Percentiles rank a stretch among this genome's conserved stretches.
Conservation (phyloP, 2,329 filamentous ascomycete genomes). For the Trichoderma breve region DNA sequence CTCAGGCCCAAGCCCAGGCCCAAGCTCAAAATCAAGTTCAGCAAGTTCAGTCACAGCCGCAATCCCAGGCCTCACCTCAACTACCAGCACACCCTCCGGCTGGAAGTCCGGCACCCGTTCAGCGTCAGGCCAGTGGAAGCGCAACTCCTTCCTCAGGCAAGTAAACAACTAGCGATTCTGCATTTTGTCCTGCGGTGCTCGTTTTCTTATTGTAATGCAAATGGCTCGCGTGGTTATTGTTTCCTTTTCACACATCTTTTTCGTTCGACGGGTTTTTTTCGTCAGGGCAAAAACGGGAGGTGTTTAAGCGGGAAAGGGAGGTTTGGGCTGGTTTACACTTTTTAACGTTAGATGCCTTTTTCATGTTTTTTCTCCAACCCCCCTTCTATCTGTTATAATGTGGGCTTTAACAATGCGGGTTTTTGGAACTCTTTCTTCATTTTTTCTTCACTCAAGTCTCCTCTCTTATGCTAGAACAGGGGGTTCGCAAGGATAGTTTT, state of each 20-base stretch:
- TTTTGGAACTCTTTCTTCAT: background rate
- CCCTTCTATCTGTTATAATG: slow-evolving; percentile 12
- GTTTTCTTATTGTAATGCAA: slow-evolving; percentile 3
- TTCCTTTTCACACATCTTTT: background rate
- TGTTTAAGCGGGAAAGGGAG: background rate
- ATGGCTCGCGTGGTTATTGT: background rate
- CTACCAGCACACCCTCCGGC: slow-evolving; percentile 1
- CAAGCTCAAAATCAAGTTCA: slow-evolving; percentile 17
- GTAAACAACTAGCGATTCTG: slow-evolving; percentile 19
- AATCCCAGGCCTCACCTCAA: slow-evolving; percentile 23
- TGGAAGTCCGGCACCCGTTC: slow-evolving; percentile 26
- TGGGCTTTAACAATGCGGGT: background rate
- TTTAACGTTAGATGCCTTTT: slow-evolving; percentile 13
- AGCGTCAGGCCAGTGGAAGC: slow-evolving; percentile 40
- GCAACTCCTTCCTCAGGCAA: slow-evolving; percentile 38
- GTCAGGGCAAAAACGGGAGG: background rate
- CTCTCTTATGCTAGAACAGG: slow-evolving; percentile 13
- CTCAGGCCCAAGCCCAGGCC: background rate
- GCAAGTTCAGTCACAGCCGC: slow-evolving; percentile 23
- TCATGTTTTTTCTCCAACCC: background rate
- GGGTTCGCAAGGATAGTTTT: background rate
- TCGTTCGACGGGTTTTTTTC: background rate
- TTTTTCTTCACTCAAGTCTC: background rate
- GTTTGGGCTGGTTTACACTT: background rate
- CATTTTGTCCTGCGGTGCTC: background rate